phyloP scores from a whole-genome alignment of 345 rosid species.

The Sisymbrium altissimum region DNA sequence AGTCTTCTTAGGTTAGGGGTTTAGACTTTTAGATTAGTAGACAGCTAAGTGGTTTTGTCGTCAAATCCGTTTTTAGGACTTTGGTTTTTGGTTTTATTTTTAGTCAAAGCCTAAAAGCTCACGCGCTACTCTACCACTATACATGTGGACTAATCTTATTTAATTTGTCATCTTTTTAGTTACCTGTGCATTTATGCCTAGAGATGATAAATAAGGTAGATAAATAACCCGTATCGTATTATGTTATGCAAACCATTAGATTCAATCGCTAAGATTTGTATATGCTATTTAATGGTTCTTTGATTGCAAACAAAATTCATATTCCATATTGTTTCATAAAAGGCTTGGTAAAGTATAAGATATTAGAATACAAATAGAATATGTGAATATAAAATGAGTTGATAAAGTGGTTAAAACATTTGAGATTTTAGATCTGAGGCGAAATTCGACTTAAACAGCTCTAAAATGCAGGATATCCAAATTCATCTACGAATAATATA shows the following conservation, averaged over 20 bases:
- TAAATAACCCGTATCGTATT: not conserved
- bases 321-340: too few relatives aligned
- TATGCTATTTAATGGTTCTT: not conserved
- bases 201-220: not conserved
- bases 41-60: slow-evolving; percentile 23
- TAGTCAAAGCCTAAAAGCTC: slow-evolving; percentile 36
- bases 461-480: too few relatives aligned
- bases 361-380: too few relatives aligned
- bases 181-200: slow-evolving; percentile 23
- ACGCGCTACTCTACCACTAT: slow-evolving; percentile 29
- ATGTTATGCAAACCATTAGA: not conserved
- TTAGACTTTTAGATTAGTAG: slow-evolving; percentile 31
- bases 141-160: slow-evolving; percentile 15
- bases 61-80: slow-evolving; percentile 22
- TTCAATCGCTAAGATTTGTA: not conserved
- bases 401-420: too few relatives aligned
- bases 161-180: not conserved
- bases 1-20: not conserved
- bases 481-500: too few relatives aligned
- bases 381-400: too few relatives aligned
- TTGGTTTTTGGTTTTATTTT: slow-evolving; percentile 10
- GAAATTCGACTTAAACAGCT: too few relatives aligned
- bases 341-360: too few relatives aligned
- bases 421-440: too few relatives aligned
- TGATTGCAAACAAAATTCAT: too few relatives aligned